These are phyloP conservation scores for Talaromyces sp. DNA, from an alignment of 2,329 filamentous ascomycete genomes.

Conservation along the genomic window DNA sequence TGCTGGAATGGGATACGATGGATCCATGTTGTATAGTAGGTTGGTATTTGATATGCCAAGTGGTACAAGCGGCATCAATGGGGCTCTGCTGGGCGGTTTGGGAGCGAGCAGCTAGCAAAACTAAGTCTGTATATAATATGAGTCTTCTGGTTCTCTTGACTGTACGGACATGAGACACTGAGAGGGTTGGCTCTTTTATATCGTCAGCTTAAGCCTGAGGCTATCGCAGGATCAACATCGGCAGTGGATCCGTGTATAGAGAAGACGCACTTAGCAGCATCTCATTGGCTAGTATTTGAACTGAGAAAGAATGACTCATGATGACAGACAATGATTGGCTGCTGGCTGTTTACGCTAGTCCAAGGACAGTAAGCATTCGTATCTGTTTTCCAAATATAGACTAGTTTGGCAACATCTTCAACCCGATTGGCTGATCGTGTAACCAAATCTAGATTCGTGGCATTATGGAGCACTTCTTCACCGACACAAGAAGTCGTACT, in stretches of 20 bases:
- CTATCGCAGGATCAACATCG: background rate
- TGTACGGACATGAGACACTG: background rate
- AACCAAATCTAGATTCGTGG: too few relatives aligned
- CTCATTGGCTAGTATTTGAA: background rate
- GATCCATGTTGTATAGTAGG: background rate
- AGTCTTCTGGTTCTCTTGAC: background rate
- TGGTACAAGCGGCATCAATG: background rate
- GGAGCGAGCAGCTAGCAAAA: background rate
- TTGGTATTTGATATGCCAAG: background rate
- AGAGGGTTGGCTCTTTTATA: background rate
- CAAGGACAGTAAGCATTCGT: rapidly evolving
- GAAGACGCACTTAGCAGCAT: background rate
- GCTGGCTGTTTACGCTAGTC: background rate
- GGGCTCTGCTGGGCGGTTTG: background rate
- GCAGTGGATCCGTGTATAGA: background rate
- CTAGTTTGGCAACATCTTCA: background rate
- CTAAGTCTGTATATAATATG: background rate
- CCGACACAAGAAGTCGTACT: too few relatives aligned
- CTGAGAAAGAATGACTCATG: background rate
- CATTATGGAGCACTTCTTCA: too few relatives aligned
- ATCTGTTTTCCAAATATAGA: background rate
- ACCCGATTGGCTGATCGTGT: background rate
- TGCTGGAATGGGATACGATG: slow-evolving; percentile 26
- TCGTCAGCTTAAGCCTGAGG: background rate
- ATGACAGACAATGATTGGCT: background rate